These are phyloP conservation scores for Acacia crassicarpa DNA, from an alignment of 306 rosid genomes.

Conservation along the genomic window DNA sequence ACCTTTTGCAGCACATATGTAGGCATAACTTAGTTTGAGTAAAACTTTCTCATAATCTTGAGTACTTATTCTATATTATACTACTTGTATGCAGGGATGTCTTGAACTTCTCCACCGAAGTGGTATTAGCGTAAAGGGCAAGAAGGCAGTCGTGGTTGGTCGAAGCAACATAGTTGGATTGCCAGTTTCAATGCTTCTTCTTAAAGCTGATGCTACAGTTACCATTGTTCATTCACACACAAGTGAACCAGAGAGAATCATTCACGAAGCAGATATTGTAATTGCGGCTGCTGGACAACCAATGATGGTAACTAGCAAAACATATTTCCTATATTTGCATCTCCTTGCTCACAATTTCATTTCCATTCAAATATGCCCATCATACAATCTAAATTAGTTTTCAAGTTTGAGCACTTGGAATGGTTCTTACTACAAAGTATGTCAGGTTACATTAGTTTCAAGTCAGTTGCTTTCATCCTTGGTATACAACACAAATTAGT, in stretches of 20 bases:
- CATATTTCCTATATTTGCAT: conserved; percentile 15
- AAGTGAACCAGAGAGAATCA: conserved; percentile 57
- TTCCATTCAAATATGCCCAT: not conserved
- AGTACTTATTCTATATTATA: not conserved
- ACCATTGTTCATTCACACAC: conserved; percentile 76
- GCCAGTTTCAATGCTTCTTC: conserved; percentile 82
- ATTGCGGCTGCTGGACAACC: conserved; percentile 98
- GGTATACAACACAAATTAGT: not conserved
- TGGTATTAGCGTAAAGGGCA: conserved; percentile 73
- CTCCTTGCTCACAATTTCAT: not conserved
- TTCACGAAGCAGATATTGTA: conserved; percentile 80
- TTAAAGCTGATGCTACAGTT: conserved; percentile 89
- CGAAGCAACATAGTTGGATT: conserved; percentile 95
- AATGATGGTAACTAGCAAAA: conserved; percentile 57
- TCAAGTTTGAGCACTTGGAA: not conserved
- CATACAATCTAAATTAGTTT: conserved; percentile 2
- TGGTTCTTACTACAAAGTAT: conserved; percentile 20
- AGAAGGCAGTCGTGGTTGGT: conserved; percentile 90
- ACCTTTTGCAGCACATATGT: conserved; percentile 16
- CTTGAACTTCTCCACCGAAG: conserved; percentile 79
- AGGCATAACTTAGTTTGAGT: not conserved
- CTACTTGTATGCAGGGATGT: conserved; percentile 63
- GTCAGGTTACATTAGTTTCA: not conserved
- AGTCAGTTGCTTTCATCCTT: conserved; percentile 1
- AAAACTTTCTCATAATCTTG: conserved; percentile 11